phyloP scores from a whole-genome alignment of 116 monocot species.

The Cymodocea nodosa region DNA sequence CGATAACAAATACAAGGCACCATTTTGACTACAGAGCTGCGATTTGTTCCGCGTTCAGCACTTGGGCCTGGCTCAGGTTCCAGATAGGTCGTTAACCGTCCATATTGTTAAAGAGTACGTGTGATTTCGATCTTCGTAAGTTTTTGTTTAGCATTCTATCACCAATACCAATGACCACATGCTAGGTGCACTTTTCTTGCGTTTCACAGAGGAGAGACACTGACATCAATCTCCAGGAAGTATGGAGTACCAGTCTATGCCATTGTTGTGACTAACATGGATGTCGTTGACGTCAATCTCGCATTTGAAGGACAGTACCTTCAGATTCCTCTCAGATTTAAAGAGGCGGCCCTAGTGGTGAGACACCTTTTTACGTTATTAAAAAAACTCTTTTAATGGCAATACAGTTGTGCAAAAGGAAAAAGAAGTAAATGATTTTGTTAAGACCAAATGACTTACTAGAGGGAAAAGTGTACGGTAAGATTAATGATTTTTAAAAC shows the following conservation, averaged over 20 bases:
- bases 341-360: not conserved
- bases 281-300: constrained; percentile 6
- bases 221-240: constrained; percentile 10
- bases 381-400: too few relatives aligned
- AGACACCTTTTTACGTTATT: constrained; percentile 1
- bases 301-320: constrained; percentile 7
- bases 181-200: not conserved
- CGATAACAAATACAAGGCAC: not conserved
- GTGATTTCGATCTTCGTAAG: too few relatives aligned
- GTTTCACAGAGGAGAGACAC: constrained; percentile 1
- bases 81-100: not conserved
- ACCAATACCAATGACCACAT: not conserved
- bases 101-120: constrained; percentile 1
- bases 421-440: too few relatives aligned
- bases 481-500: too few relatives aligned
- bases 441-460: too few relatives aligned
- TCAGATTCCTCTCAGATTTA: constrained; percentile 3
- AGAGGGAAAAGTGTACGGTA: too few relatives aligned
- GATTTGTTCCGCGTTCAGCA: not conserved
- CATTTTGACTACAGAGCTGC: constrained; percentile 1
- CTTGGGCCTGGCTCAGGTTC: not conserved
- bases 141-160: not conserved
- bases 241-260: constrained; percentile 10
- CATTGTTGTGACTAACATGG: constrained; percentile 7
- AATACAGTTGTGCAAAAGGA: too few relatives aligned